phyloP scores from a whole-genome alignment of 1,284 basidiomycete species.

The Cryptococcus wingfieldii region DNA sequence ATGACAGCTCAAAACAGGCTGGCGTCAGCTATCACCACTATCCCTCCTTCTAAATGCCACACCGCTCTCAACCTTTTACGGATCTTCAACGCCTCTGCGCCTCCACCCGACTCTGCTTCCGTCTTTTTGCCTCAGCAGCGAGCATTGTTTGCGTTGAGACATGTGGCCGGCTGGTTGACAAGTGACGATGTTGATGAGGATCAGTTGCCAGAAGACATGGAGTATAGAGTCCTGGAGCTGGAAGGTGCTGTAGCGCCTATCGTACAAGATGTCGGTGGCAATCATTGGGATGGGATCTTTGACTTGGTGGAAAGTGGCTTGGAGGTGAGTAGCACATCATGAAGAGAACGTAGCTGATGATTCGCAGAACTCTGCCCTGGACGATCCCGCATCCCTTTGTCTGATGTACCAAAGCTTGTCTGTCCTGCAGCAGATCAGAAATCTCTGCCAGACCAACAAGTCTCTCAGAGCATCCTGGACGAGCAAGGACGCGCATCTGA shows the following conservation, averaged over 20 bases:
- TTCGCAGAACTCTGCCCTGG: conserved; percentile 59
- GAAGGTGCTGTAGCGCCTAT: conserved; percentile 79
- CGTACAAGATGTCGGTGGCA: conserved; percentile 77
- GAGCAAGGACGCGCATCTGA: conserved; percentile 52
- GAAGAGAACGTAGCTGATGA: conserved; percentile 5
- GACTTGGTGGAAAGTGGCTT: conserved; percentile 84
- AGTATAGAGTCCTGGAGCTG: conserved; percentile 69
- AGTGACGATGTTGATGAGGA: conserved; percentile 66
- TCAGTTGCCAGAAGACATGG: conserved; percentile 63
- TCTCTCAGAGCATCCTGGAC: conserved; percentile 66
- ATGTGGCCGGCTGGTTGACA: conserved; percentile 76
- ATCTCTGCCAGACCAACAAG: conserved; percentile 69
- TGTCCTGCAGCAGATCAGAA: conserved; percentile 66
- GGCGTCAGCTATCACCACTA: conserved; percentile 70
- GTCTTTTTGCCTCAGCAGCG: conserved; percentile 83
- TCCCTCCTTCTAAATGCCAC: conserved; percentile 55
- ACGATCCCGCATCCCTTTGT: conserved; percentile 59
- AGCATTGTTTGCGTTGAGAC: conserved; percentile 83
- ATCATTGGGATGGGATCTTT: conserved; percentile 89
- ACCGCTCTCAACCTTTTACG: conserved; percentile 66
- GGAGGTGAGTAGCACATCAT: conserved; percentile 58
- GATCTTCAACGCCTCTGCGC: conserved; percentile 70
- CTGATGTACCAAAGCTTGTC: conserved; percentile 65
- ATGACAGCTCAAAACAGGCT: conserved; percentile 85
- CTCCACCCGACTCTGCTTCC: conserved; percentile 69